Conservation (phyloP, 192 early-diverging fungal genomes). For the Jimgerdemannia lactiflua region DNA sequence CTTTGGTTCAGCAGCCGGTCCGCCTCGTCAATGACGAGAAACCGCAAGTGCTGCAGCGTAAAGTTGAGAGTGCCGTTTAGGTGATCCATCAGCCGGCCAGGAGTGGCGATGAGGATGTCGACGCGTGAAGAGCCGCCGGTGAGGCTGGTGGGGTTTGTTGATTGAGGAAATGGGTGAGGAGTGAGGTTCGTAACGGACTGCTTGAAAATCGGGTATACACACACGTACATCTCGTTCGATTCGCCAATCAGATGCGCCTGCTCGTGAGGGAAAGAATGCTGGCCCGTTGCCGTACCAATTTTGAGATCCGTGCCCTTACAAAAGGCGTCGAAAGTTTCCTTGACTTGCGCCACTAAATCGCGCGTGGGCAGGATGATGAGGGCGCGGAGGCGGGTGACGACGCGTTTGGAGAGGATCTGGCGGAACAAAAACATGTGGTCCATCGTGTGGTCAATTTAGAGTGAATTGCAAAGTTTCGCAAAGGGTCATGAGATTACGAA, state of each 20-base stretch:
- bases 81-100: slow-evolving; percentile 94
- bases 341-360: slow-evolving; percentile 89
- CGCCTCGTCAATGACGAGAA: slow-evolving; percentile 94
- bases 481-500: slow-evolving; percentile 1
- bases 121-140: slow-evolving; percentile 65
- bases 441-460: too few species aligned
- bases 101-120: slow-evolving; percentile 92
- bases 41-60: slow-evolving; percentile 87
- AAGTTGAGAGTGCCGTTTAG: slow-evolving; percentile 80
- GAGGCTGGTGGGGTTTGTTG: slow-evolving; percentile 11
- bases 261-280: slow-evolving; percentile 75
- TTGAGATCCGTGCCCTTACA: slow-evolving; percentile 73
- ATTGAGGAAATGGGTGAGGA: too few species aligned
- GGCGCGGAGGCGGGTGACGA: slow-evolving; percentile 80
- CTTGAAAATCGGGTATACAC: not conserved
- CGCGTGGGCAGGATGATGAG: slow-evolving; percentile 91
- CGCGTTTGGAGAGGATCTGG: slow-evolving; percentile 70
- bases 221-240: slow-evolving; percentile 14
- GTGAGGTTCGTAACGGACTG: too few species aligned
- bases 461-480: too few species aligned
- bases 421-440: not conserved
- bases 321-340: slow-evolving; percentile 78
- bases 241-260: slow-evolving; percentile 47
- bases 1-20: slow-evolving; percentile 91
- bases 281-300: slow-evolving; percentile 73